Evolutionary conservation across 768 basidiomycete species (phyloP), one percentile per base, ranked within the genome.

Genomic region (Pholiota conissans): DNA sequence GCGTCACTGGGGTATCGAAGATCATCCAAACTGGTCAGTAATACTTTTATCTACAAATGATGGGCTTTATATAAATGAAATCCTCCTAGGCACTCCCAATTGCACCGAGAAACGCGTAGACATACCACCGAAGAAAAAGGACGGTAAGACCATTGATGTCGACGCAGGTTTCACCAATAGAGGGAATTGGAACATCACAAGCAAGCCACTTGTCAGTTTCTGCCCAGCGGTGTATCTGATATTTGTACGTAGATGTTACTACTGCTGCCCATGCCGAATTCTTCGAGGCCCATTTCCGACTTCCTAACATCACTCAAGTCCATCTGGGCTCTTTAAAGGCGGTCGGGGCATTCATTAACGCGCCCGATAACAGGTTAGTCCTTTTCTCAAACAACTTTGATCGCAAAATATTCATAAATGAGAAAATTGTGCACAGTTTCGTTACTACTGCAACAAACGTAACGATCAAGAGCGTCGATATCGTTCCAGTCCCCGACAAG

Each of bases 141-240:
- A 58, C 14, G 47, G 49, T 2, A 60, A 60, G 18, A 45, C 59
- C n/a, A 63, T 69, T 48, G 63, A 66, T n/a, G 62, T 69, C 22
- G 58, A 65, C 53, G 59, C 64, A 45, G 68, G 68, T 0, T 69
- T 65, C 42, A 59, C 56, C 4, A 67, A 65, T 24, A 59, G 45
- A 2, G 68, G 68, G 22, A 62, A 65, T 30, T 69, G 68, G 68
- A 69, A 67, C 58, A 69, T 69, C 48, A 69, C 66, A 22, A 64
- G 68, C 66, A 57, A n/a, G 59, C 26, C 39, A n/a, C 37, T 2
- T 46, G 32, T 52, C 18, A 14, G 39, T 16, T 28, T 37, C 20
- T 13, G 29, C 26, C 20, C 46, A 0, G 10, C 11, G 22, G 10
- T 14, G 8, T 52, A 1, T 20, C 8, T 22, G 26, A 34, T 55